phyloP scores from a whole-genome alignment of 177 flowering plant genomes.

The Vitis hybrid region DNA sequence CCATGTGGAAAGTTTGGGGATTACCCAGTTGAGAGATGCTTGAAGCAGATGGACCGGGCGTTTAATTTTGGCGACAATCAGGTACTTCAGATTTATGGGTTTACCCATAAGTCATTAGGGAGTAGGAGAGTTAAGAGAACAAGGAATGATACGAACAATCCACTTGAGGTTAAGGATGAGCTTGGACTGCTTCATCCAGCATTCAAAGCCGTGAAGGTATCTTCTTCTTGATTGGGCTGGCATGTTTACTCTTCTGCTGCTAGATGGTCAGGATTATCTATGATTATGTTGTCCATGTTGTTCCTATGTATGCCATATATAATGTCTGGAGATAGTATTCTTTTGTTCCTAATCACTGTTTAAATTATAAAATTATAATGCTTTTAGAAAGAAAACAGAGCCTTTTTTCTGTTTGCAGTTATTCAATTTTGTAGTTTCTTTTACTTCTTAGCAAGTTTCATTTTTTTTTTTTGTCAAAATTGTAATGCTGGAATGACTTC shows the following conservation, averaged over 20 bases:
- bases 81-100: conserved; percentile 39
- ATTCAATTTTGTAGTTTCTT: not conserved
- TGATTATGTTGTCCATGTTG: conserved; percentile 4
- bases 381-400: conserved; percentile 7
- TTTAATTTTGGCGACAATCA: conserved; percentile 48
- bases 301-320: not conserved
- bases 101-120: conserved; percentile 28
- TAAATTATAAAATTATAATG: conserved; percentile 10
- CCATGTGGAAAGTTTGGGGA: conserved; percentile 37
- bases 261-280: conserved; percentile 1
- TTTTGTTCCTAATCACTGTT: conserved; percentile 15
- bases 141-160: conserved; percentile 28
- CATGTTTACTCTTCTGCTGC: not conserved
- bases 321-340: conserved; percentile 20
- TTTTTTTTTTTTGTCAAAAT: not conserved
- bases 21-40: conserved; percentile 39
- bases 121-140: conserved; percentile 32
- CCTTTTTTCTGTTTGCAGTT: not conserved
- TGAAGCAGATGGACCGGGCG: conserved; percentile 49
- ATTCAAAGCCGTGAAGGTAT: conserved; percentile 27
- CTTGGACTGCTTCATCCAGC: conserved; percentile 33
- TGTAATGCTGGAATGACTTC: not conserved
- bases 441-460: not conserved
- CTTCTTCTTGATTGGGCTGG: conserved; percentile 6
- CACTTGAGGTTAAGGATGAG: conserved; percentile 31